Conservation (phyloP, 148 eudicot species). For the Arbutus unedo region DNA sequence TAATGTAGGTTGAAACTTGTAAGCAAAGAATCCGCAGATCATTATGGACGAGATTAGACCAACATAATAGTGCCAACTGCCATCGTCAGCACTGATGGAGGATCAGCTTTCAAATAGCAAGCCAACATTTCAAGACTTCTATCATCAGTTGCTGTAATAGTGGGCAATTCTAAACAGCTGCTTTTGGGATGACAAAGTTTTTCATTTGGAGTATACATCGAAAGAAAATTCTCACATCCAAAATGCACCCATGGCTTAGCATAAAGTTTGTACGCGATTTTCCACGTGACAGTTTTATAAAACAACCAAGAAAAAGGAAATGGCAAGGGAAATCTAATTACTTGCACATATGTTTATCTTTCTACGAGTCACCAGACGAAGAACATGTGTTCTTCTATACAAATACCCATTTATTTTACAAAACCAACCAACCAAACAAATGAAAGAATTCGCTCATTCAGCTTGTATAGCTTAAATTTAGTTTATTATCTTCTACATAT, state of each 20-base stretch:
- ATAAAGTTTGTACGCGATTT: not conserved
- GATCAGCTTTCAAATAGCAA: not conserved
- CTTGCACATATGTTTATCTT: not conserved
- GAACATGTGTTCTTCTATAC: no score
- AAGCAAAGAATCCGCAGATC: not conserved
- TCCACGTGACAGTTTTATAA: not conserved
- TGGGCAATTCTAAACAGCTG: not conserved
- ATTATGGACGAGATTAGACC: not conserved
- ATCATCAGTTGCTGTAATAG: not conserved
- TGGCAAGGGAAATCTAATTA: not conserved
- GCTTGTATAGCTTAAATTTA: not conserved
- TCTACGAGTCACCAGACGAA: not conserved
- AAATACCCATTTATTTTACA: not conserved
- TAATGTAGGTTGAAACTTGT: not conserved
- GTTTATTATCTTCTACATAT: not conserved
- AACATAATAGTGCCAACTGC: not conserved
- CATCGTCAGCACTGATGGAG: not conserved
- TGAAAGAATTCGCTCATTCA: not conserved
- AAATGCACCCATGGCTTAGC: not conserved
- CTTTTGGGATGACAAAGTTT: not conserved
- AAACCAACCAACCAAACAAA: conserved; percentile 2
- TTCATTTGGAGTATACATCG: not conserved
- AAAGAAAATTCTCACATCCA: not conserved
- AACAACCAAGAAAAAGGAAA: not conserved
- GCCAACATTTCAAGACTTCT: not conserved